phyloP scores from a whole-genome alignment of 2,329 filamentous ascomycete species.

The Ceratocystis harringtonii region DNA sequence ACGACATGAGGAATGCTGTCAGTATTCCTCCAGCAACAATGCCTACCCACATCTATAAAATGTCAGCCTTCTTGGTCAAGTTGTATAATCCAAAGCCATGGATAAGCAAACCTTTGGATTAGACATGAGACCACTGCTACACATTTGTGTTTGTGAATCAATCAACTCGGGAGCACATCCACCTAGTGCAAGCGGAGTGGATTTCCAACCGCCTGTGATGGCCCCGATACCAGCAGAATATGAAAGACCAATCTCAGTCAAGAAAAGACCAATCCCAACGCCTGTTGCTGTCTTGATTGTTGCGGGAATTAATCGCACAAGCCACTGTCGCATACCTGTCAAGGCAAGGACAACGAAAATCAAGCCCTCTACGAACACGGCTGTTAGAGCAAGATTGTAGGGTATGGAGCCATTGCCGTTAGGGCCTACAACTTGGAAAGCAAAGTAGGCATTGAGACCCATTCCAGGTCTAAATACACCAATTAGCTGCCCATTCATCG shows the following conservation, averaged over 20 bases:
- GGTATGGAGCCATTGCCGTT: constrained; percentile 42
- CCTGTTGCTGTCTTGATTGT: constrained; percentile 52
- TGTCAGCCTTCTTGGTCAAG: constrained; percentile 1
- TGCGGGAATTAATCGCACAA: constrained; percentile 48
- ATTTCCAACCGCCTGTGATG: constrained; percentile 49
- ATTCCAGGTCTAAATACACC: constrained; percentile 41
- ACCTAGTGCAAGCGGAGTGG: constrained; percentile 60
- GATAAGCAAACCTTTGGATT: constrained; percentile 46
- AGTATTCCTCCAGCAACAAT: constrained; percentile 67
- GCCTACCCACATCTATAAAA: constrained; percentile 64
- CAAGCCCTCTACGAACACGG: constrained; percentile 50
- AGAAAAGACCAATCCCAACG: constrained; percentile 49
- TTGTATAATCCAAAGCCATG: neutral
- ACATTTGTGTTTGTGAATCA: constrained; percentile 33
- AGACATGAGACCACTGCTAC: constrained; percentile 51
- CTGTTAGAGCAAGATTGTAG: constrained; percentile 45
- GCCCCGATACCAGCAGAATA: constrained; percentile 73
- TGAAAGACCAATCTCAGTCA: constrained; percentile 51
- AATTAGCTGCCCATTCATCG: constrained; percentile 5
- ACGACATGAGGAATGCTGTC: constrained; percentile 68
- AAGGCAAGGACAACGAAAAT: constrained; percentile 49
- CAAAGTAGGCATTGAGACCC: constrained; percentile 54
- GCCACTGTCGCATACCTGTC: constrained; percentile 58
- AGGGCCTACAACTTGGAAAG: constrained; percentile 49
- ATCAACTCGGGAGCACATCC: constrained; percentile 50